Base-by-base conservation (phyloP, 805 yeast species). In the Lipomyces spencermartinsiae region DNA sequence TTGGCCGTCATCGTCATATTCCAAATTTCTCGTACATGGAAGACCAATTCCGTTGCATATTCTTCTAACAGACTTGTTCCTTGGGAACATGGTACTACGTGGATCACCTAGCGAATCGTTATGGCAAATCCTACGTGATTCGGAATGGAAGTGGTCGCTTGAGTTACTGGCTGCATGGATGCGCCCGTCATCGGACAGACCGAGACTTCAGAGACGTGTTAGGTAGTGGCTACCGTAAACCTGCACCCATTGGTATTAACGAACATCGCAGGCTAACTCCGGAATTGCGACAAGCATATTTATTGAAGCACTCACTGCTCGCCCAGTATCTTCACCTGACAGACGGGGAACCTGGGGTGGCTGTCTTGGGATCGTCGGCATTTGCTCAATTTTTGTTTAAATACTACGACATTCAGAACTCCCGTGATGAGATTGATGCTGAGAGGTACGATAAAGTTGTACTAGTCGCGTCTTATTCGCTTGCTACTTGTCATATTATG, bases 111-210 rank as follows among this genome's bases (percentile, higher is more conserved):
- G 35, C 6, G 62, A 59, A n/a, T 59, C 62, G 19, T 49, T 59
- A 8, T 59, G 62, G 55, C 37, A 59, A n/a, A 25, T 59, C 19
- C 39, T 59, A 9, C 55, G 49, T n/a, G 5, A 12, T 16, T 46
- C 62, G 56, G 62, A 59, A n/a, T 31, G 19, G 9, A 49, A 22
- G 16, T 59, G 62, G 62, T 59, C 62, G 33, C 8, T 59, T 31
- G 37, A 19, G 2, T 43, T 58, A 46, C 16, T 58, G 10, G 39
- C 12, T 22, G 25, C 34, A 54, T 54, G 29, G 29, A 54, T 29
- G 57, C 33, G 33, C 7, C n/a, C 34, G 14, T 9, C 19, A 12
- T 29, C 34, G 19, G 34, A 54, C 5, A 9, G 57, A 19, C 57
- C 33, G 57, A n/a, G 33, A 54, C 14, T 25, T 7, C 33, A 31